Evolutionary conservation across 2,329 filamentous ascomycete genomes (phyloP), one percentile per base, ranked within the genome.

Genomic region (Paracorniculantispora psalliotae): DNA sequence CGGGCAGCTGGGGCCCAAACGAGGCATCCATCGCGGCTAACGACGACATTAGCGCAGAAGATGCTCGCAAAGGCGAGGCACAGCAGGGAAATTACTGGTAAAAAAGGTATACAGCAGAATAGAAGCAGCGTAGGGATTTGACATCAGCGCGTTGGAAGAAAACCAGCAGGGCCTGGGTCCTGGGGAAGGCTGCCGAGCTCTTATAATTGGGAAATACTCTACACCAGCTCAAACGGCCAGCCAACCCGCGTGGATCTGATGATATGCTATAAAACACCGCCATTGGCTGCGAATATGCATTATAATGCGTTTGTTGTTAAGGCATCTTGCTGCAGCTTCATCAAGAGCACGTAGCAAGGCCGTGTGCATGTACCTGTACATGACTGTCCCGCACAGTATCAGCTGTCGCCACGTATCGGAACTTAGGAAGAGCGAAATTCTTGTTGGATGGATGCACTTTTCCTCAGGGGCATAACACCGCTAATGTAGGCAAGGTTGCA

Each of bases 1-100:
- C 50, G 10, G 35, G 28, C 25, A 54, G 33, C n/a, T 51, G 57
- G 4, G 57, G 57, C 25, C 57, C 50, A 35, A 59, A 54, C n/a
- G 25, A 17, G 21, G 46, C 39, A 35, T 58, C 55, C 5, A 41
- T 1, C 10, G 7, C 13, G 1, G 28, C 17, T 15, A 12, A 50
- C 28, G 28, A 35, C 17, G 28, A 50, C 41, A 37, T 37, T 37
- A 15, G 10, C 12, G 12, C 12, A 15, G 10, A 4, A 3, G 4
- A 15, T 37, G 12, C 33, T 15, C 33, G 12, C 33, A 33, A 33
- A 12, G 12, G 6, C 12, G 30, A n/a, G n/a, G n/a, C n/a, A n/a
- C n/a, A n/a, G n/a, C n/a, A n/a, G n/a, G n/a, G n/a, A n/a, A n/a
- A n/a, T n/a, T n/a, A n/a, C n/a, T n/a, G n/a, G n/a, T n/a, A n/a